Evolutionary conservation across 2,329 filamentous ascomycete species (phyloP).

Genomic region (Cladobotryum mycophilum): DNA sequence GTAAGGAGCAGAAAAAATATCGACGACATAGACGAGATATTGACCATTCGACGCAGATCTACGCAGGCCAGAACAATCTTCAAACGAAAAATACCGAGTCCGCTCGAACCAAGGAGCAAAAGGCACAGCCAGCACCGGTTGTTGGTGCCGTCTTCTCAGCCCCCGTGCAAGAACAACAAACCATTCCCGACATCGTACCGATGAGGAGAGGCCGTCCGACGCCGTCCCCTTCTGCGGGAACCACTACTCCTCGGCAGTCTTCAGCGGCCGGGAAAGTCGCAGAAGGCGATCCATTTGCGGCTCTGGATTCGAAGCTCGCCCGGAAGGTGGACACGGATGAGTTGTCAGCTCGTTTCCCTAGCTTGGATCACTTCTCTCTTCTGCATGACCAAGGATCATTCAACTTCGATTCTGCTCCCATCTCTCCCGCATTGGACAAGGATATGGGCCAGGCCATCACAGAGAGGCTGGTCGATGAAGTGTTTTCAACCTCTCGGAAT

Average conservation of each 20-base stretch:
- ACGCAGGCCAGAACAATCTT: conserved; percentile 56
- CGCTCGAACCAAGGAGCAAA: conserved; percentile 22
- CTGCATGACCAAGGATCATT: conserved; percentile 85
- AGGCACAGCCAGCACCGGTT: conserved; percentile 49
- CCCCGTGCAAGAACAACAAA: conserved; percentile 62
- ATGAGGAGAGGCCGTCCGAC: conserved; percentile 78
- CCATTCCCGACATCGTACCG: conserved; percentile 82
- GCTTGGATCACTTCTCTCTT: conserved; percentile 86
- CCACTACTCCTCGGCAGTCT: not conserved
- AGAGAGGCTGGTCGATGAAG: conserved; percentile 76
- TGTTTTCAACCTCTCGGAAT: conserved; percentile 53
- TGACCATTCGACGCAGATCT: conserved; percentile 51
- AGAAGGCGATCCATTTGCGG: conserved; percentile 80
- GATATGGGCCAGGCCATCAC: conserved; percentile 59
- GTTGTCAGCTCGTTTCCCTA: conserved; percentile 78
- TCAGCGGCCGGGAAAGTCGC: conserved; percentile 52
- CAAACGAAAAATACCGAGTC: conserved; percentile 38
- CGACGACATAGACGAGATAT: conserved; percentile 8
- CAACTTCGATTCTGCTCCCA: conserved; percentile 47
- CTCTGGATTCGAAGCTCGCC: conserved; percentile 61
- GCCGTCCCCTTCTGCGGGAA: conserved; percentile 23
- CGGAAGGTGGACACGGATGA: conserved; percentile 60
- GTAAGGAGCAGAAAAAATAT: conserved; percentile 44
- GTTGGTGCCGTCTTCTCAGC: conserved; percentile 75
- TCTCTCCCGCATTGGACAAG: conserved; percentile 41